Base-by-base conservation (phyloP, 306 rosid species). In the Bauhinia variegata region DNA sequence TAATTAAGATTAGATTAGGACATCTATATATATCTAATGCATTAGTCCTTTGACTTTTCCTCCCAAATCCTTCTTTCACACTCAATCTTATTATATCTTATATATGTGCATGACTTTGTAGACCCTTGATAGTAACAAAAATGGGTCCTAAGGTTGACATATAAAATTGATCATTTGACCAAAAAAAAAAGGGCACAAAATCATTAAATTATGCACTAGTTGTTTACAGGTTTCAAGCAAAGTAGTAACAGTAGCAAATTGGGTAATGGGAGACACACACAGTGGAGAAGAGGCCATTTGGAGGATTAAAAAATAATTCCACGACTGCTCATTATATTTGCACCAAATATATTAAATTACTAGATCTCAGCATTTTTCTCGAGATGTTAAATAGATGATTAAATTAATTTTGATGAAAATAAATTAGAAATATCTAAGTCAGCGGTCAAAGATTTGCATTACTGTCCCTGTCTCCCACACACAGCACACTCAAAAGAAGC, bases 401-500 rank as follows among this genome's bases (percentile, higher is more conserved):
- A 63, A 63, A 18, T 37, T 11, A 71, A 17, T 9, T 60, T 23
- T 23, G 2, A 23, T 23, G 1, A 2, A 62, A 78, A 72, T 46
- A 62, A 16, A 12, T 12, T 60, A 55, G 73, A 72, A 36, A 55
- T 34, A 61, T 66, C n/a, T 58, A 48, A 44, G 79, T 78, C 78
- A 78, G 60, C 78, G 74, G 89, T 84, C 86, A 78, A 81, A 81
- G 86, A 84, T 78, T 54, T 78, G 75, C 65, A 49, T 63, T 64
- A 59, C 36, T 57, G 75, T 64, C 54, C 41, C 0, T 83, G 88
- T 91, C 97, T 85, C 95, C 88, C 91, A 63, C 88, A 65, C 65
- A 36, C 61, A 33, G 5, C 80, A 51, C 69, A 49, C 60, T 38
- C 28, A 23, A 23, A 1, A 23, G 28, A 23, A 23, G 28, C 28